Base-by-base conservation (phyloP, 257 asterid species). In the Gardenia jasminoides region DNA sequence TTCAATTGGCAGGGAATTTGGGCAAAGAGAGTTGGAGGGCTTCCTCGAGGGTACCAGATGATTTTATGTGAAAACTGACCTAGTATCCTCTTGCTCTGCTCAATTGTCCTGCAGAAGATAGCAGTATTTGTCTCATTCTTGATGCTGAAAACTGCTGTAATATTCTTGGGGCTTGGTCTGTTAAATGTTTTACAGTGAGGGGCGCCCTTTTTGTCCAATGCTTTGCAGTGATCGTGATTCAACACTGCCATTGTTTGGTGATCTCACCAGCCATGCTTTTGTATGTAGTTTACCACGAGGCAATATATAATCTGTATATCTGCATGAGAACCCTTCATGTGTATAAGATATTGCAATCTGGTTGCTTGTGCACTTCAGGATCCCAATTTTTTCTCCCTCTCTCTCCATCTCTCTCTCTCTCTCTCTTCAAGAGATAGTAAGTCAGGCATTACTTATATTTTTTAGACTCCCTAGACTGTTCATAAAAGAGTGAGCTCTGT, bases 11-110 rank as follows among this genome's bases (percentile, higher is more conserved):
- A 88, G 91, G 82, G 80, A 90, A 24, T 92, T 92, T 69, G 97
- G 98, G 56, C 83, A 81, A 70, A 86, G 94, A 67, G 97, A 92
- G 84, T 76, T 94, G 88, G 97, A 90, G 83, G 91, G 92, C 74
- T 84, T 91, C 83, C 92, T 94, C 44, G 92, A 86, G 78, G 87
- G 84, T 28, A 83, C 82, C 24, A 89, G 94, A 85, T 92, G 89
- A 88, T 87, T 72, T 67, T 50, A 17, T 46, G 65, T 78, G 81
- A 52, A 74, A 66, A 66, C 78, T 78, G 66, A 65, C 72, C 19
- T 39, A 65, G 31, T 68, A 75, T 72, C 44, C 76, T 70, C 76
- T 82, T 84, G 69, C 54, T 77, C 47, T 70, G 75, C 87, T 82
- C 54, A 66, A 79, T 80, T 84, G 80, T 74, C 69, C 70, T 47